These are phyloP conservation scores for Cutaneotrichosporon cavernicola DNA, from an alignment of 1,284 basidiomycete genomes.

Conservation along the genomic window DNA sequence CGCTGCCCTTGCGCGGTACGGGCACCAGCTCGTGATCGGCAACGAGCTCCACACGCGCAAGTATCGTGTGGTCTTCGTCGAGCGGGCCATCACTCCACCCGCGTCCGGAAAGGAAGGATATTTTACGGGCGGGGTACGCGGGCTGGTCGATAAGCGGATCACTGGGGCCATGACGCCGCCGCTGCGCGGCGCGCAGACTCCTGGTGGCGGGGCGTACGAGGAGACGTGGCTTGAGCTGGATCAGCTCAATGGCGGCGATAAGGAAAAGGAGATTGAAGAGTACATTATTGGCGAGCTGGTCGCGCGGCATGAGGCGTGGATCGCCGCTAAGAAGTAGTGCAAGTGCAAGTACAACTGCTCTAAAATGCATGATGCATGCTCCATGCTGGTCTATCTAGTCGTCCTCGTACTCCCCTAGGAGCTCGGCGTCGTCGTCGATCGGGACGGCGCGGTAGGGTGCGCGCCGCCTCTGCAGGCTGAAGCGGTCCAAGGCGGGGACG, in stretches of 20 bases:
- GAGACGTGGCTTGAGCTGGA: slow-evolving; percentile 75
- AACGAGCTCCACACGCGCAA: slow-evolving; percentile 90
- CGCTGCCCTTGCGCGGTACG: slow-evolving; percentile 83
- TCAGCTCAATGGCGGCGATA: slow-evolving; percentile 46
- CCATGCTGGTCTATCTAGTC: slow-evolving; percentile 16
- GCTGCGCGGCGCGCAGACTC: slow-evolving; percentile 29
- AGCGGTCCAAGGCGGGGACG: slow-evolving; percentile 49
- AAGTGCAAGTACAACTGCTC: not conserved
- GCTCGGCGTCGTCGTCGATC: slow-evolving; percentile 73
- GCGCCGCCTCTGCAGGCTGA: slow-evolving; percentile 46
- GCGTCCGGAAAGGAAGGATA: not conserved
- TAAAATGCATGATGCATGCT: not conserved
- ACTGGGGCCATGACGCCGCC: slow-evolving; percentile 21
- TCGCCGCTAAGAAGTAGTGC: slow-evolving; percentile 28
- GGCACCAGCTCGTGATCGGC: slow-evolving; percentile 95
- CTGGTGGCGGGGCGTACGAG: slow-evolving; percentile 48
- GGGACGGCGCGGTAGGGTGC: slow-evolving; percentile 77
- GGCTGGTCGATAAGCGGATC: slow-evolving; percentile 13
- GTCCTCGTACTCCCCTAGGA: slow-evolving; percentile 42
- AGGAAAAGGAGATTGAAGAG: slow-evolving; percentile 74
- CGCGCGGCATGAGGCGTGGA: slow-evolving; percentile 71
- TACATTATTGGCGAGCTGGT: slow-evolving; percentile 79
- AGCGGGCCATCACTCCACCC: slow-evolving; percentile 30
- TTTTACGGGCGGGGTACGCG: slow-evolving; percentile 10
- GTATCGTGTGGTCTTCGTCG: slow-evolving; percentile 85